A percentile compares a stretch with the other conserved stretches of the same genome.
Conservation (phyloP, 106 monocot species). For the Platanthera guangdongensis region DNA sequence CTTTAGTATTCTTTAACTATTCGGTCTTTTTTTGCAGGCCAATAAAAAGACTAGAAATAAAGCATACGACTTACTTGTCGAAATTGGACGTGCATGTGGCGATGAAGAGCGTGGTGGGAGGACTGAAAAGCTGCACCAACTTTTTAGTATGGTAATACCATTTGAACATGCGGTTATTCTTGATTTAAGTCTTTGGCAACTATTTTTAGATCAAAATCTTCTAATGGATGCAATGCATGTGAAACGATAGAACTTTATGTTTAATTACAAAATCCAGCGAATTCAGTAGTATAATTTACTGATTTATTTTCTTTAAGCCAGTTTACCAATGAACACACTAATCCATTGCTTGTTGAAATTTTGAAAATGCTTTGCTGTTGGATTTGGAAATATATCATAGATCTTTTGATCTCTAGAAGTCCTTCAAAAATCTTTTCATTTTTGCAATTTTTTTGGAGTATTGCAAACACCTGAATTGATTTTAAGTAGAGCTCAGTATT, state of each 20-base stretch:
- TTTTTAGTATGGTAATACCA: constrained; percentile 75
- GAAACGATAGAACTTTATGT: too few species aligned
- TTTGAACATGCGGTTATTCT: neutral
- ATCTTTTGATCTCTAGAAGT: neutral
- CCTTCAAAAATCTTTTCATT: neutral
- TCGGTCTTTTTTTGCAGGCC: constrained; percentile 28
- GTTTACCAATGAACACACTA: neutral
- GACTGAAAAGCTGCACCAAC: constrained; percentile 44
- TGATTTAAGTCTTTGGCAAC: neutral
- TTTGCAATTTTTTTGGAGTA: neutral
- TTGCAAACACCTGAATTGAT: neutral
- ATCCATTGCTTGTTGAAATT: neutral
- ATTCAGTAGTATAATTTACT: neutral
- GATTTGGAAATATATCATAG: neutral
- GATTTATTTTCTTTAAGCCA: neutral
- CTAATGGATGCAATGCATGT: neutral
- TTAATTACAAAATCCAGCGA: too few species aligned
- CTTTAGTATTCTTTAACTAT: neutral
- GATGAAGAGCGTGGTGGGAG: constrained; percentile 64
- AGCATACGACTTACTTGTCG: constrained; percentile 85
- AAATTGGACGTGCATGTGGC: constrained; percentile 84
- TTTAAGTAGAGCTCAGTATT: neutral
- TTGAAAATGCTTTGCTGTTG: neutral
- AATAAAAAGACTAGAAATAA: constrained; percentile 91
- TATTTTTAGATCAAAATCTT: neutral